A percentile compares a stretch with the other conserved stretches of the same genome.
Conservation (phyloP, 768 basidiomycete genomes). For the Leccinellum rugosiceps region DNA sequence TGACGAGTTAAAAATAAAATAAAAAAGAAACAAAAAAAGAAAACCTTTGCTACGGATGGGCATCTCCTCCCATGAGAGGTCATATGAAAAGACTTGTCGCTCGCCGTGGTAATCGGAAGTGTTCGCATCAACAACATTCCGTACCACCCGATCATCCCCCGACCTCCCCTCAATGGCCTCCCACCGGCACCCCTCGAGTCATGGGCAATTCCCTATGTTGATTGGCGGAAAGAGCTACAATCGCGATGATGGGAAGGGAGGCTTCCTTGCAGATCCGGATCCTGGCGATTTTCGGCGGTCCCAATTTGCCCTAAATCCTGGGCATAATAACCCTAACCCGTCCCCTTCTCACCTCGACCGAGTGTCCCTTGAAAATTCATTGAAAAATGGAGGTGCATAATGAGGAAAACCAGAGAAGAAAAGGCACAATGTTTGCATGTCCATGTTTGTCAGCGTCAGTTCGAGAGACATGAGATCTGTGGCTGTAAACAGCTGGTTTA, state of each 20-base stretch:
- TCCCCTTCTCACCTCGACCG: not conserved
- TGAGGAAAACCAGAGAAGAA: not conserved
- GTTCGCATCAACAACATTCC: conserved; percentile 12
- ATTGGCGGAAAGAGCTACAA: conserved; percentile 17
- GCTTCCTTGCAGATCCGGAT: conserved; percentile 27
- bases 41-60: conserved; percentile 3
- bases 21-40: conserved; percentile 7
- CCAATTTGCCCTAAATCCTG: conserved; percentile 22
- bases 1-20: conserved; percentile 5
- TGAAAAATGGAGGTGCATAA: not conserved
- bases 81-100: conserved; percentile 14
- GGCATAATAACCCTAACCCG: conserved; percentile 13
- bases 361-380: not conserved
- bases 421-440: not conserved
- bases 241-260: conserved; percentile 3
- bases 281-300: conserved; percentile 27
- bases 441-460: conserved; percentile 5
- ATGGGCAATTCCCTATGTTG: conserved; percentile 6
- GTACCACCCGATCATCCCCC: conserved; percentile 10
- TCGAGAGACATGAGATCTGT: conserved; percentile 1
- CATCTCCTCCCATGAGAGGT: conserved; percentile 14
- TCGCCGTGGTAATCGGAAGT: conserved; percentile 24
- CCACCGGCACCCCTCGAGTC: not conserved
- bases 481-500: not conserved
- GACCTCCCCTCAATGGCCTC: not conserved